Base-by-base conservation (phyloP, 768 basidiomycete species). In the Mycena amicta region DNA sequence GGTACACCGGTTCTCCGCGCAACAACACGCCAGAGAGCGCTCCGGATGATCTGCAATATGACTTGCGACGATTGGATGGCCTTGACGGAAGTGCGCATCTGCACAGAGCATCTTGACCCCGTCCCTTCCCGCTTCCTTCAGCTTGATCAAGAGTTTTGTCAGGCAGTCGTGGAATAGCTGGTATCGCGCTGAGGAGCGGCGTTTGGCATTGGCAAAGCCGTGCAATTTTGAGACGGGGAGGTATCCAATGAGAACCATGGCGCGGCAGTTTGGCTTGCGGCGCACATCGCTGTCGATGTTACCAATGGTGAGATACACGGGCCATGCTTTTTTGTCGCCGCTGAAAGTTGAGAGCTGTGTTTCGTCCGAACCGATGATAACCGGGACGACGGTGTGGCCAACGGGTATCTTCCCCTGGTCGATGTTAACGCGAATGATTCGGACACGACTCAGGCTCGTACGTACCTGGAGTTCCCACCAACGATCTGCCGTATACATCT, bases 261-360 rank as follows among this genome's bases (percentile, higher is more conserved):
- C 74, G 12, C 62, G 67, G 20, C 50, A 33, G 0, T 67, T 67
- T 0, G 69, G 66, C 46, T 68, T 37, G 0, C 71, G 55, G 0
- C 64, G 67, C 6, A 66, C 56, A 3, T 56, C 47, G 50, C 71
- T 74, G 1, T 55, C 40, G 13, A 75, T 64, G 31, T 76, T 74
- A 1, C 70, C 72, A 50, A 75, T 66, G 3, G 70, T 67, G 0
- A 75, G 37, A 55, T 77, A 75, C 2, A 76, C 67, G 4, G 75
- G 72, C 67, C 65, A n/a, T n/a, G n/a, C n/a, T n/a, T n/a, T n/a
- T n/a, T n/a, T n/a, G n/a, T n/a, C n/a, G n/a, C n/a, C n/a, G n/a
- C n/a, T n/a, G n/a, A n/a, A n/a, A n/a, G n/a, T n/a, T n/a, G n/a
- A n/a, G n/a, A n/a, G n/a, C n/a, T n/a, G n/a, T n/a, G n/a, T n/a